Conservation (phyloP, 2,329 filamentous ascomycete genomes). For the Stemphylium lycopersici region DNA sequence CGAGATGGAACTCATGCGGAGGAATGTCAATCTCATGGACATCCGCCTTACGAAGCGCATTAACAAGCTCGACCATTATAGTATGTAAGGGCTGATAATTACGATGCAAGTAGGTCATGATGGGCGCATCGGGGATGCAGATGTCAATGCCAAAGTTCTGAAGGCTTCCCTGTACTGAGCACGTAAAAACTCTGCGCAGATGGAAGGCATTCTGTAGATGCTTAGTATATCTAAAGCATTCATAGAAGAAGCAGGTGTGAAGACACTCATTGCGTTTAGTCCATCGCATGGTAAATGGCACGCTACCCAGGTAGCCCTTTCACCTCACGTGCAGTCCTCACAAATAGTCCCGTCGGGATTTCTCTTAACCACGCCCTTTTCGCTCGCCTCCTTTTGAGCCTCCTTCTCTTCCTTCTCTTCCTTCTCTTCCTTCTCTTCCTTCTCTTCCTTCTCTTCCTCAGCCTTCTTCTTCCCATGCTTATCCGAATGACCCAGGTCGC, state of each 20-base stretch:
- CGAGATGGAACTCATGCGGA: constrained; percentile 22
- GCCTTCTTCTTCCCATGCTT: constrained; percentile 47
- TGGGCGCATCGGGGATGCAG: too few relatives aligned
- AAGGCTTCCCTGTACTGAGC: too few relatives aligned
- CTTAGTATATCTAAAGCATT: too few relatives aligned
- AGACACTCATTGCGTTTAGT: neutral
- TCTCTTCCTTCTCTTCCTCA: neutral
- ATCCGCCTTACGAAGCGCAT: constrained; percentile 25
- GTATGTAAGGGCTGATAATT: neutral
- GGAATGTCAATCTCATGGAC: constrained; percentile 24
- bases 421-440: constrained; percentile 2
- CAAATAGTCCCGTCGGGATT: constrained; percentile 46
- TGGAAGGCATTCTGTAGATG: too few relatives aligned
- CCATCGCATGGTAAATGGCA: neutral
- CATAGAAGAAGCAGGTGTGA: neutral
- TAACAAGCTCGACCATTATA: constrained; percentile 11
- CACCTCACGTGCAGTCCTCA: constrained; percentile 44
- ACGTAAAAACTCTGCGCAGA: too few relatives aligned
- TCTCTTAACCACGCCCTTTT: constrained; percentile 27
- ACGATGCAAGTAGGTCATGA: too few relatives aligned
- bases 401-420: neutral
- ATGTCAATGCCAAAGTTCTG: too few relatives aligned
- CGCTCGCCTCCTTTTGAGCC: neutral
- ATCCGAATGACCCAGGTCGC: constrained; percentile 76
- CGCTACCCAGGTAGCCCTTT: too few relatives aligned